Evolutionary conservation across 2,329 filamentous ascomycete genomes (phyloP).

Genomic region (Aspergillus piperis): DNA sequence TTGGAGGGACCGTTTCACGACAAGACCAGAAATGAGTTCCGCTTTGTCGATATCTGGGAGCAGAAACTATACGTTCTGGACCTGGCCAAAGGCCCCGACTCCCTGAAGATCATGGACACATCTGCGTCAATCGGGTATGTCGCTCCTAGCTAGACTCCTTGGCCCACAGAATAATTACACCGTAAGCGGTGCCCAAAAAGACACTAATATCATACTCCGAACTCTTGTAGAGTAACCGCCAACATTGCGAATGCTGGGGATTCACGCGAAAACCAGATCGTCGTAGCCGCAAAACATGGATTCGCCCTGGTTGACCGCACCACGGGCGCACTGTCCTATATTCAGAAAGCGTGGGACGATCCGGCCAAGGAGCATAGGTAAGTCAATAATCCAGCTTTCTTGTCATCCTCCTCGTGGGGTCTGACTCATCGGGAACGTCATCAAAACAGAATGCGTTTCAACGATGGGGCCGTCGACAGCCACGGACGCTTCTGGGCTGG

Average conservation of each 20-base stretch:
- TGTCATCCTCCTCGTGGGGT: conserved; percentile 3
- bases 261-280: conserved; percentile 61
- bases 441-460: conserved; percentile 58
- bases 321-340: conserved; percentile 57
- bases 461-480: conserved; percentile 80
- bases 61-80: conserved; percentile 72
- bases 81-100: conserved; percentile 62
- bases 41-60: conserved; percentile 70
- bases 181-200: background rate
- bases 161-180: background rate
- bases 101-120: conserved; percentile 60
- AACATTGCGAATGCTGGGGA: conserved; percentile 67
- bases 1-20: conserved; percentile 46
- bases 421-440: conserved; percentile 16
- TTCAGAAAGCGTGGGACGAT: conserved; percentile 58
- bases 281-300: conserved; percentile 79
- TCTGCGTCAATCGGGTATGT: conserved; percentile 56
- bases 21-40: conserved; percentile 42
- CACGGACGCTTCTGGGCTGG: conserved; percentile 83
- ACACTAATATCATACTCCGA: conserved; percentile 47
- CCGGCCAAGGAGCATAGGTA: conserved; percentile 50
- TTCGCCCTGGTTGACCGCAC: conserved; percentile 73
- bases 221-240: conserved; percentile 63
- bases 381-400: conserved; percentile 18
- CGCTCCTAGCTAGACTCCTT: background rate